Evolutionary conservation across 768 basidiomycete genomes (phyloP), one percentile per base, ranked within the genome.

Genomic region (Boletus sp.): DNA sequence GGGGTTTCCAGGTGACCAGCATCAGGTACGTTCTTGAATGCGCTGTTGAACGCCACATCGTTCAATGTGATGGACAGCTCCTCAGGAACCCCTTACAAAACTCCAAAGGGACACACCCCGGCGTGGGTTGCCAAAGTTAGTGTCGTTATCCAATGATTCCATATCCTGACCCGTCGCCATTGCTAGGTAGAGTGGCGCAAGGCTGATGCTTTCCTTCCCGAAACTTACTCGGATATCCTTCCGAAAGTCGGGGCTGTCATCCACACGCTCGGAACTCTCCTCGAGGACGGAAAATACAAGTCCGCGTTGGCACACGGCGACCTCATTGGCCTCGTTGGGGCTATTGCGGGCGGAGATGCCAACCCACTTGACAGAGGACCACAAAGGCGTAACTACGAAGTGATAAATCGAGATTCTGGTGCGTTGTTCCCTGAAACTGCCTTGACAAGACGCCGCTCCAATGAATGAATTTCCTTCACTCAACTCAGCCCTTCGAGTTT

Each of bases 331-430:
- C 71, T 88, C 34, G 51, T 80, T 52, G 71, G 77, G 51, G 79
- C 77, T 50, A 63, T 88, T 32, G 63, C 75, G 27, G 74, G 75
- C 53, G 74, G 74, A 46, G 75, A 69, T 11, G 47, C 54, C 5
- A 83, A 91, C 72, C 89, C 91, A 19, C 74, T 93, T n/a, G 76
- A 75, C 65, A 77, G 75, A 65, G 65, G 65, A 39, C 68, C 64
- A 56, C 65, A 65, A 53, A 69, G 58, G 62, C 75, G 68, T 64
- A 82, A 73, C 63, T 99, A 98, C 64, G 88, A 95, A 65, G 68
- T 70, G 39, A 72, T 98, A 62, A 99, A 99, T 72, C 80, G 91
- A 47, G 94, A 98, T 74, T 78, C 93, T 17, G 95, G 96, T 96
- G 59, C 53, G 86, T 73, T 51, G 43, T 60, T 59, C 33, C 48